Base-by-base conservation (phyloP, 352 stramenopile genomes). In the Globisporangium barbulae region DNA sequence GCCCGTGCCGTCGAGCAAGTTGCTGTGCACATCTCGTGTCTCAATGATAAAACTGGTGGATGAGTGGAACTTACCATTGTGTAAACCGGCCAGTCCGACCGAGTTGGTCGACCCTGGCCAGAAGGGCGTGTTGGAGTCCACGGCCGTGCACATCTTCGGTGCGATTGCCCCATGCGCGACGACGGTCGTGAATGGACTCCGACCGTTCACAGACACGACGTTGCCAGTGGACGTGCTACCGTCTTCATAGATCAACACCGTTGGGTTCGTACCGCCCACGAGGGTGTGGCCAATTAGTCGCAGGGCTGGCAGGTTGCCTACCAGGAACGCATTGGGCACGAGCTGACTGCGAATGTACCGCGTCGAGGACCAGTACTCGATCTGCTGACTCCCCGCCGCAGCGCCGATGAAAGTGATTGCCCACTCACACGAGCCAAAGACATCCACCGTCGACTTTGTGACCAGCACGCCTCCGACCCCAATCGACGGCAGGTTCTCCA, bases 1-100 rank as follows among this genome's bases (percentile, higher is more conserved):
- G n/a, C 85, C 81, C 4, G 79, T 91, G 0, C 89, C 94, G 55
- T 96, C 75, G 5, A 98, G 78, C 37, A 93, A 65, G 71, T 99
- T 99, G 30, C 78, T 86, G 63, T 97, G 92, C 0, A 81, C 61
- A 64, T 99, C 96, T 5, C 92, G 79, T 19, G 91, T 86, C 70
- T 98, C 91, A 64, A 99, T 98, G 22, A 91, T 73, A 62, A 98
- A 98, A 28, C 70, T 90, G 19, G 81, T 87, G 0, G 59, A 57
- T 3, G 85, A 93, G 61, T 86, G 80, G 53, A 85, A 92, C 25
- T 69, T 87, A 13, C 83, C 86, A 7, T 64, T 79, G 59, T 88
- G 80, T 1, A 95, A 75, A 3, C 84, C 86, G 42, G 82, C 64
- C 9, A 79, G 72, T 0, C 84, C 84, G 2, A 89, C 72, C n/a